phyloP scores from a whole-genome alignment of 2,329 filamentous ascomycete genomes.

The Cladosporium sp. region DNA sequence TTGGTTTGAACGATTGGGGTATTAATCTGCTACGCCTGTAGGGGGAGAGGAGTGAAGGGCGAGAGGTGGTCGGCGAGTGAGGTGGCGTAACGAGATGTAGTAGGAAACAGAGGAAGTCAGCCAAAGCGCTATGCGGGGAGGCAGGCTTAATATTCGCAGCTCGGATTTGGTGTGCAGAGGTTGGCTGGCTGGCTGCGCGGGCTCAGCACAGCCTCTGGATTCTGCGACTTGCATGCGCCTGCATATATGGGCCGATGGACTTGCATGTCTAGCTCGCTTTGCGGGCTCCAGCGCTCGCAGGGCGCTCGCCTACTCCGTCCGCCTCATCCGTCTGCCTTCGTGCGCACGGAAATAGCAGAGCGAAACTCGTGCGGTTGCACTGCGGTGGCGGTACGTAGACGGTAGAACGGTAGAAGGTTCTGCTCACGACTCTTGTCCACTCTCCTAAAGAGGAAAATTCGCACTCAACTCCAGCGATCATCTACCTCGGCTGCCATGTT shows the following conservation, averaged over 20 bases:
- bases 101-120: constrained; percentile 10
- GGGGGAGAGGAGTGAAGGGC: constrained; percentile 28
- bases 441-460: constrained; percentile 18
- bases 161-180: constrained; percentile 11
- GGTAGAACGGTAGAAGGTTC: background rate
- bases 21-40: constrained; percentile 33
- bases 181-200: constrained; percentile 12
- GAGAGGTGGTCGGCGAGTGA: constrained; percentile 31
- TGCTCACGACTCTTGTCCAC: constrained; percentile 9
- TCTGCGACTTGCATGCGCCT: constrained; percentile 20
- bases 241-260: constrained; percentile 15
- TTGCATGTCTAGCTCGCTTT: constrained; percentile 20
- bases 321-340: constrained; percentile 14
- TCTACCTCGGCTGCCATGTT: constrained; percentile 1
- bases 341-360: constrained; percentile 16
- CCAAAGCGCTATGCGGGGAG: constrained; percentile 19
- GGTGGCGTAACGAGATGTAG: constrained; percentile 26
- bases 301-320: constrained; percentile 18
- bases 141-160: constrained; percentile 17
- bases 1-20: constrained; percentile 30
- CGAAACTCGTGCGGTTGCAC: constrained; percentile 12
- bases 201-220: constrained; percentile 20
- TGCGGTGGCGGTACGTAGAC: constrained; percentile 5
- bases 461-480: background rate
- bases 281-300: constrained; percentile 13